These are phyloP conservation scores for Amaranthus palmeri DNA, from an alignment of 148 eudicot species.

Conservation along the genomic window DNA sequence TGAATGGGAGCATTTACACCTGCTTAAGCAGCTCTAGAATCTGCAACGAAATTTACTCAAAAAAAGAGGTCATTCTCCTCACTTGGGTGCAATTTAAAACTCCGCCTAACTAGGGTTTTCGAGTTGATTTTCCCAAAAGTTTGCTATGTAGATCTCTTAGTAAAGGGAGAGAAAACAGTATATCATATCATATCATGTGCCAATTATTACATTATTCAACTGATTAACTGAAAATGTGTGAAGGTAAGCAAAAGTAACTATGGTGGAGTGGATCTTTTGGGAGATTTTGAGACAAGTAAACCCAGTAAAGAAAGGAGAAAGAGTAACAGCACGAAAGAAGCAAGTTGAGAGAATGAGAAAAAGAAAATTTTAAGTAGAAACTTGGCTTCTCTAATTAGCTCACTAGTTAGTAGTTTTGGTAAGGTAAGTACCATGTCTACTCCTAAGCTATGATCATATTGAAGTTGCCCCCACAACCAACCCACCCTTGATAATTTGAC, in stretches of 20 bases:
- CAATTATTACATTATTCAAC: slow-evolving; percentile 1
- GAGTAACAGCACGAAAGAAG: not conserved
- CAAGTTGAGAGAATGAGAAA: not conserved
- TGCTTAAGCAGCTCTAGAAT: not conserved
- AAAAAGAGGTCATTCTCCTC: slow-evolving; percentile 9
- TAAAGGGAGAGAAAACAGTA: not conserved
- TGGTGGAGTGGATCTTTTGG: slow-evolving; percentile 14
- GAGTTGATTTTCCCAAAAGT: not conserved
- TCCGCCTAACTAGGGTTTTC: slow-evolving; percentile 22
- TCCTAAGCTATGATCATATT: too few species aligned
- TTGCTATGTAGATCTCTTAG: slow-evolving; percentile 14
- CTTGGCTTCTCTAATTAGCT: not conserved
- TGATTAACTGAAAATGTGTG: slow-evolving; percentile 20
- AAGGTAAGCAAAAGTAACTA: slow-evolving; percentile 3
- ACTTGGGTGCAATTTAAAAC: not conserved
- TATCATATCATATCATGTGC: not conserved
- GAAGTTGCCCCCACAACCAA: too few species aligned
- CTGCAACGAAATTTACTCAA: not conserved
- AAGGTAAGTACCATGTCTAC: too few species aligned
- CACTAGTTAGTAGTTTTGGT: not conserved
- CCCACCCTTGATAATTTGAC: too few species aligned
- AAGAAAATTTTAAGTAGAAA: not conserved
- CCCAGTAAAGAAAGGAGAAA: not conserved
- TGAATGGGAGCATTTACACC: not conserved
- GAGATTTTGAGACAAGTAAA: slow-evolving; percentile 1